Base-by-base conservation (phyloP, 2,329 filamentous ascomycete genomes). In the Colletotrichum navitas region DNA sequence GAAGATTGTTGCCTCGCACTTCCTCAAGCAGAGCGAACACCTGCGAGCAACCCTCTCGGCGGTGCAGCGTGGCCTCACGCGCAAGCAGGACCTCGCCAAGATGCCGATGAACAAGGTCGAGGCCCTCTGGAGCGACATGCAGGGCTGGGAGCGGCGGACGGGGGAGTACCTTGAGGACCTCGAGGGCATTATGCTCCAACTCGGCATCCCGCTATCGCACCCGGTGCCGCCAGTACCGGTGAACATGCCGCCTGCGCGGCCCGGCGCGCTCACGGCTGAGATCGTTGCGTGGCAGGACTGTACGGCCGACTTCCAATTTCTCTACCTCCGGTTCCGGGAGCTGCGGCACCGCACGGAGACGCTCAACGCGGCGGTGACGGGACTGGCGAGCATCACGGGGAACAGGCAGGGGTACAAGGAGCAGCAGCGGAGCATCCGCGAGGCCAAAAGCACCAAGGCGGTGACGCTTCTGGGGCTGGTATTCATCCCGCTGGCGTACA, bases 81-180 rank as follows among this genome's bases (percentile, higher is more conserved):
- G 76, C 63, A 76, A 75, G 66, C 74, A 74, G 55, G 76, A 78
- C 62, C 71, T 77, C 12, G 72, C 75, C 0, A 68, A 68, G 26
- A 73, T 75, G 72, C 70, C 66, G 1, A 72, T 71, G 70, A 59
- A 49, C 43, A 72, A 72, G 45, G 75, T 76, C 4, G 76, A 78
- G 74, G 75, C 74, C 24, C 69, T 76, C 34, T 78, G 76, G 76
- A 76, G 75, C 64, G 76, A 78, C 56, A 73, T 73, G 51, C 76
- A 78, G 62, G 74, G 75, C 6, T 76, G 74, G 73, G 74, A 77
- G 63, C 72, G 76, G 26, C 74, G 76, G 26, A 75, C 74, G 67
- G 76, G 74, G 29, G 75, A 77, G 60, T 77, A 77, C 63, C 69
- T 73, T 52, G 75, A 77, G 45, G 75, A 77, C 56, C 72, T 77